Conservation (phyloP, 75 land plant genomes). For the Ceratopteris richardii region DNA sequence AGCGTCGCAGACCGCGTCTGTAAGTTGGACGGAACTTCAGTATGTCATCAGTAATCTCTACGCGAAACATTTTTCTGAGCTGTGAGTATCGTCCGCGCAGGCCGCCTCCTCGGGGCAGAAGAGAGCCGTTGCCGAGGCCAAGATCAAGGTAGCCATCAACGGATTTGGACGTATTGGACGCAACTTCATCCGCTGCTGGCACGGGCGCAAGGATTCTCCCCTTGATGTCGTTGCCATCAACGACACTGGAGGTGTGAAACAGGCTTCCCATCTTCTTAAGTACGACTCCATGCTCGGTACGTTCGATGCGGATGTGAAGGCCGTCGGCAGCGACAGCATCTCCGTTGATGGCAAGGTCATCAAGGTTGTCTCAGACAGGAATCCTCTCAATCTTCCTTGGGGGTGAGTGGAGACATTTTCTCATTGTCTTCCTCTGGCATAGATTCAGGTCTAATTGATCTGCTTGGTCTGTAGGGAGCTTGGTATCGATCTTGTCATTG, state of each 20-base stretch:
- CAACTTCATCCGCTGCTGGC: conserved; percentile 98
- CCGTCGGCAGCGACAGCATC: conserved; percentile 56
- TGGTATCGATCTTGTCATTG: conserved; percentile 86
- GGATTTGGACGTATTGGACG: conserved; percentile 97
- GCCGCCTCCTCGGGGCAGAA: conserved; percentile 35
- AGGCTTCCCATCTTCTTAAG: conserved; percentile 95
- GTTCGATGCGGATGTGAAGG: conserved; percentile 91
- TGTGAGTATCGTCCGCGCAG: too few species aligned
- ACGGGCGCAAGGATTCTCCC: conserved; percentile 93
- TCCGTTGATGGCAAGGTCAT: conserved; percentile 95
- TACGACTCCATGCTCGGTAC: conserved; percentile 97
- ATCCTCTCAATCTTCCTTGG: conserved; percentile 94
- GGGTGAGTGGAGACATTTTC: too few species aligned
- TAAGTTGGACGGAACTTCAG: conserved; percentile 27
- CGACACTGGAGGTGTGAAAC: conserved; percentile 99
- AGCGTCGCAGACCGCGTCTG: conserved; percentile 59
- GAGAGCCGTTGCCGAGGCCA: conserved; percentile 62
- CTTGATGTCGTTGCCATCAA: conserved; percentile 91
- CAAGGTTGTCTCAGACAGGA: conserved; percentile 82
- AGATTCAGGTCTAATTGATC: too few species aligned
- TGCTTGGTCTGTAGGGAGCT: conserved; percentile 46
- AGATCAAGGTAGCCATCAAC: conserved; percentile 95
- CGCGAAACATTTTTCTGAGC: too few species aligned
- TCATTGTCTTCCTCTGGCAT: too few species aligned
- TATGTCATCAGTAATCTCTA: too few species aligned